Percentiles rank a stretch among this genome's conserved stretches.
Evolutionary conservation across 2,329 filamentous ascomycete species (phyloP).

Genomic region (Helotiales sp.): DNA sequence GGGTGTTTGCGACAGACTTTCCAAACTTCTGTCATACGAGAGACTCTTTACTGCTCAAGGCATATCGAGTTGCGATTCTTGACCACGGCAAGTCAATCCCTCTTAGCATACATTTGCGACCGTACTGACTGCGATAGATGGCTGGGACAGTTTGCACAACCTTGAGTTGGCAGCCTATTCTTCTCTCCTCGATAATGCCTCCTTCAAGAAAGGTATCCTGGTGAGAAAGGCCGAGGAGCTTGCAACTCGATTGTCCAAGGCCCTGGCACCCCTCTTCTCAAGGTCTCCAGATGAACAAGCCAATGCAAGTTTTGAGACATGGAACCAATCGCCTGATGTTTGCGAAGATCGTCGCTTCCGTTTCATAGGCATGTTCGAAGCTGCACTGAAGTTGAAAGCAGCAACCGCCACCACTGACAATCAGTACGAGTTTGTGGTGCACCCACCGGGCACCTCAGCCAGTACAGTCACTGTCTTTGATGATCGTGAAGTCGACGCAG

Average conservation of each 20-base stretch:
- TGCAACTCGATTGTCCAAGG: conserved; percentile 15
- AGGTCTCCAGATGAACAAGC: neutral
- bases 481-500: neutral
- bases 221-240: conserved; percentile 13
- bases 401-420: conserved; percentile 18
- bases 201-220: conserved; percentile 11
- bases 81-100: neutral
- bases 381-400: conserved; percentile 24
- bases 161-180: conserved; percentile 26
- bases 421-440: conserved; percentile 24
- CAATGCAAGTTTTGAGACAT: conserved; percentile 15
- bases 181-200: neutral
- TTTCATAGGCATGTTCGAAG: conserved; percentile 26
- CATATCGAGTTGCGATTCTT: conserved; percentile 16
- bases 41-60: conserved; percentile 4
- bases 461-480: too few relatives aligned
- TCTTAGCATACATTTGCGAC: neutral
- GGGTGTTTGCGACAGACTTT: conserved; percentile 27
- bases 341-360: conserved; percentile 21
- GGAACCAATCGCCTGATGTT: conserved; percentile 5
- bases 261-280: conserved; percentile 21
- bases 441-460: conserved; percentile 1
- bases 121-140: conserved; percentile 8
- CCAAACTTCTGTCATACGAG: conserved; percentile 8
- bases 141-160: conserved; percentile 13